Evolutionary conservation across 345 rosid species (phyloP).

Genomic region (Salix caprea): DNA sequence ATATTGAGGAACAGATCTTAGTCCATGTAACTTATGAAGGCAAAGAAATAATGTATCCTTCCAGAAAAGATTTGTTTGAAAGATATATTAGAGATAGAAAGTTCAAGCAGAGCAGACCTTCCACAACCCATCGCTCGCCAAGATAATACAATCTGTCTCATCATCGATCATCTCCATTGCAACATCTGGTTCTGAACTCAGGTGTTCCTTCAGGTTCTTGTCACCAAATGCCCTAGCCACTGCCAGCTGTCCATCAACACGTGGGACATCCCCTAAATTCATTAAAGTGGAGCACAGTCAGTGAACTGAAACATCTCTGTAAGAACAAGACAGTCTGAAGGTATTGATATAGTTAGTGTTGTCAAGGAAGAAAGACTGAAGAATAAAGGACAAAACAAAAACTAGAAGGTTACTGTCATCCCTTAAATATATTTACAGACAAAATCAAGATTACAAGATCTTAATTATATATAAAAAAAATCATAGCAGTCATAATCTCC

Average conservation of each 20-base stretch:
- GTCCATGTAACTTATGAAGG: not conserved
- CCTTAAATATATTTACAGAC: too few species aligned
- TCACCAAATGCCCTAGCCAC: constrained; percentile 97
- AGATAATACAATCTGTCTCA: constrained; percentile 59
- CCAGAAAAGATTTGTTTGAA: not conserved
- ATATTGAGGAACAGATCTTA: not conserved
- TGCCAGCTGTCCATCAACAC: constrained; percentile 91
- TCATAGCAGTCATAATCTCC: too few species aligned
- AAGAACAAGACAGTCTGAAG: not conserved
- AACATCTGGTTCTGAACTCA: constrained; percentile 85
- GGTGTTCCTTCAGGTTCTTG: constrained; percentile 77
- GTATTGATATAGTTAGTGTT: not conserved
- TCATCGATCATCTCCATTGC: constrained; percentile 47
- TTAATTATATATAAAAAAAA: too few species aligned
- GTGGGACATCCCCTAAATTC: constrained; percentile 77
- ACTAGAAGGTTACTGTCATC: too few species aligned
- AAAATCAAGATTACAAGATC: too few species aligned
- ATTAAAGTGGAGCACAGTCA: not conserved
- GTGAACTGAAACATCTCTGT: not conserved
- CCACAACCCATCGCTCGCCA: constrained; percentile 96
- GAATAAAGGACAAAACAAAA: too few species aligned
- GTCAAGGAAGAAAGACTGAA: too few species aligned
- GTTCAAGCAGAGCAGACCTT: constrained; percentile 42
- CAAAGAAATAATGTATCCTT: not conserved
- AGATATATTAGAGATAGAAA: constrained; percentile 14